Percentiles rank a stretch among this genome's conserved stretches.
phyloP scores from a whole-genome alignment of 202 grass and related monocot species.

The Panicum virgatum region DNA sequence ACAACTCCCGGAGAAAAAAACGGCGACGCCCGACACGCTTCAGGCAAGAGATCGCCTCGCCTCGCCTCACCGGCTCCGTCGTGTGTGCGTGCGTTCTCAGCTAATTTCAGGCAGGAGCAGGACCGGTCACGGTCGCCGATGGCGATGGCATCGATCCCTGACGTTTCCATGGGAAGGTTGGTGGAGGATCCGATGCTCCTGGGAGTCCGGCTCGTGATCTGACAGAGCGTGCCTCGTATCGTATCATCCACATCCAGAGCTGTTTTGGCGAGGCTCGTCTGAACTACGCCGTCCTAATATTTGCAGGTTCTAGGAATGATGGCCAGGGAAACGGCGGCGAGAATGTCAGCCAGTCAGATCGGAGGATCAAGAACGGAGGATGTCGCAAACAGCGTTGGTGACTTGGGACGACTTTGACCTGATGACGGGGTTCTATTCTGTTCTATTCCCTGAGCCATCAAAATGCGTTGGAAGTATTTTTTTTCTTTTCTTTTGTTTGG shows the following conservation, averaged over 20 bases:
- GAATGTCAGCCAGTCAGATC: too few relatives aligned
- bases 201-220: neutral
- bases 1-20: constrained; percentile 45
- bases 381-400: neutral
- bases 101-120: constrained; percentile 21
- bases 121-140: neutral
- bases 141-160: neutral
- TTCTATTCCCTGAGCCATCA: neutral
- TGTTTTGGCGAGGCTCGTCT: neutral
- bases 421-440: neutral
- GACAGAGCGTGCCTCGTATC: neutral
- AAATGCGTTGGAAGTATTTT: neutral
- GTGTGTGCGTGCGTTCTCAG: neutral
- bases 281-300: neutral
- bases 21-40: neutral
- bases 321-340: too few relatives aligned
- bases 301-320: neutral
- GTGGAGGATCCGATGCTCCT: neutral
- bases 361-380: neutral
- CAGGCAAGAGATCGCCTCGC: neutral
- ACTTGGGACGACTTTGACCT: neutral
- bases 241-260: neutral
- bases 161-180: neutral
- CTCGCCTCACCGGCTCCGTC: too few relatives aligned
- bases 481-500: neutral